Conservation (phyloP, 192 early-diverging fungal genomes). For the Coemansia sp. region DNA sequence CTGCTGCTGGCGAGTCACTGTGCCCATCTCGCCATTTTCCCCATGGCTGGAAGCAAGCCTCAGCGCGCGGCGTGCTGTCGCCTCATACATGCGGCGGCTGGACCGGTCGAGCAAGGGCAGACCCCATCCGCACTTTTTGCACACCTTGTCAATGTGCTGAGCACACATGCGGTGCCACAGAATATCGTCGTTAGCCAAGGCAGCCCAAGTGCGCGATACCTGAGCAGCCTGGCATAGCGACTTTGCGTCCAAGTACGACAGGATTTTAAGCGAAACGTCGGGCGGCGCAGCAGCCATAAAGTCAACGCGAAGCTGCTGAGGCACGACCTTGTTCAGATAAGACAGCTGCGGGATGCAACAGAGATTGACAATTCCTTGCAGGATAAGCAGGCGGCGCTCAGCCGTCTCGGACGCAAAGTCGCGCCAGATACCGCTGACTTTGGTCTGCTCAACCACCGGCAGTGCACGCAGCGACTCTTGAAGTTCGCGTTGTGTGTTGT, state of each 20-base stretch:
- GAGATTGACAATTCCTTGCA: conserved; percentile 73
- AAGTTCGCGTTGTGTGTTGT: conserved; percentile 39
- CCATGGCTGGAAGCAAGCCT: conserved; percentile 19
- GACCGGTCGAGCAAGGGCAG: conserved; percentile 77
- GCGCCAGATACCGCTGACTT: conserved; percentile 70
- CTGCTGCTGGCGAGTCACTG: conserved; percentile 2
- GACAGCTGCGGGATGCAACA: conserved; percentile 89
- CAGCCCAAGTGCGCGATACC: conserved; percentile 79
- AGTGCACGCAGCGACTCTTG: conserved; percentile 61
- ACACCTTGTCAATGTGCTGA: conserved; percentile 96
- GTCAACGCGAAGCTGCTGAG: conserved; percentile 76
- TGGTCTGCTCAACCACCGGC: conserved; percentile 56
- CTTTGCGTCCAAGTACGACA: conserved; percentile 89
- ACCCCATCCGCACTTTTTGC: conserved; percentile 96
- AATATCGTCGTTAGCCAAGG: conserved; percentile 83
- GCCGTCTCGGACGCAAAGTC: conserved; percentile 67
- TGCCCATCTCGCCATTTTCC: background rate
- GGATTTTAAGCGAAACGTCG: conserved; percentile 80
- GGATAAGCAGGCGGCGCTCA: conserved; percentile 63
- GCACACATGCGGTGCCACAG: conserved; percentile 98
- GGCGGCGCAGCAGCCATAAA: conserved; percentile 72
- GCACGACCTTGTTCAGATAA: conserved; percentile 68
- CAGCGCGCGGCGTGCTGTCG: conserved; percentile 41
- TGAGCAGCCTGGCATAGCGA: conserved; percentile 90
- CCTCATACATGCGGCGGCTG: conserved; percentile 52